Base-by-base conservation (phyloP, 202 grass and related monocot species). In the Setaria italica region DNA sequence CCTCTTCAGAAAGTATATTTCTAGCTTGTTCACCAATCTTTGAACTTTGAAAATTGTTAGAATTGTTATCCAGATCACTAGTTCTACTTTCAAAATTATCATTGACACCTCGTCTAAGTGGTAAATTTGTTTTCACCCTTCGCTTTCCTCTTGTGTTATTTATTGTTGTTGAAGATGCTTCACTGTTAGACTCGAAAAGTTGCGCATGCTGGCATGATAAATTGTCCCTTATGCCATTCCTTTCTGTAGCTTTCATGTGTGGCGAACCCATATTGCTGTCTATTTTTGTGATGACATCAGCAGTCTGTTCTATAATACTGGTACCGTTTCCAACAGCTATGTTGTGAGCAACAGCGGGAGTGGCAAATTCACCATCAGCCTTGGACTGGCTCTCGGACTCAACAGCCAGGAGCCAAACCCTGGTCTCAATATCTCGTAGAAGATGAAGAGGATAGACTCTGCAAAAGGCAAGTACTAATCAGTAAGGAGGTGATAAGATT, bases 381-480 rank as follows among this genome's bases (percentile, higher is more conserved):
- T 90, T 95, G 34, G 77, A 91, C 62, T 92, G 90, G 80, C 72
- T 90, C 91, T 99, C 96, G 87, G 91, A 92, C 84, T 99, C 96
- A 20, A 99, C 93, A 59, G 96, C 93, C 73, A 99, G 82, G 75
- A 99, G 96, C 96, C 96, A 99, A 67, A 99, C 93, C 90, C 96
- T 89, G 85, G 96, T 99, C 72, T 99, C 96, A 65, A 99, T 95
- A 86, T 99, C 96, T 63, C 93, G 86, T 56, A 99, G 84, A 89
- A 99, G 88, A 94, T 95, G 86, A 82, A 99, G 90, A 74, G 96
- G 96, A 92, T 91, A 95, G 63, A 99, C 96, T 68, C 96, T 99
- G 85, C 69, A 90, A 79, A 67, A 78, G 67, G 64, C 43, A 83
- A 48, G 56, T 65, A 11, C 58, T 59, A 84, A 80, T 80, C 3